These are phyloP conservation scores for Exobasidium rhododendri DNA, from an alignment of 1,284 basidiomycete species.

Conservation along the genomic window DNA sequence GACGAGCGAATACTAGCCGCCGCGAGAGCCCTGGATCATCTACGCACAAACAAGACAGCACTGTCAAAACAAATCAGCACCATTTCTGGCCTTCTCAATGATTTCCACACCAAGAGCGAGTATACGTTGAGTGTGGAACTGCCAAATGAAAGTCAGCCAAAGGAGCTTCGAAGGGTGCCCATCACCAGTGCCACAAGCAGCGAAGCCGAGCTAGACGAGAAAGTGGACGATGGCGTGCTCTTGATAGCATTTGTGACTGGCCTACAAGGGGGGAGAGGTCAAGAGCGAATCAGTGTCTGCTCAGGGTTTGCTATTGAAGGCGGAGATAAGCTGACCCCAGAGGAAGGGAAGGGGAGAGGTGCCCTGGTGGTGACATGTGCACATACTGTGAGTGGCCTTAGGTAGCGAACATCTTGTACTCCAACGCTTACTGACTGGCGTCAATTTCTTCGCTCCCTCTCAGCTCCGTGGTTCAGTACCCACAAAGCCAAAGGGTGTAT, in stretches of 20 bases:
- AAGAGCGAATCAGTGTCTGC: conserved; percentile 62
- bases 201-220: conserved; percentile 32
- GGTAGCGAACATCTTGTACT: no score
- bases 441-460: no score
- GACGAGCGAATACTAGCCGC: conserved; percentile 39
- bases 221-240: conserved; percentile 58
- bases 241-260: conserved; percentile 64
- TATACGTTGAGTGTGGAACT: conserved; percentile 38
- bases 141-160: conserved; percentile 45
- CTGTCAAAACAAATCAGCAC: not conserved
- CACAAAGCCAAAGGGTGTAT: not conserved
- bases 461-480: not conserved
- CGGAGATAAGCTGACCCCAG: conserved; percentile 22
- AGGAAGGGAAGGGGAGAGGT: conserved; percentile 44
- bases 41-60: not conserved
- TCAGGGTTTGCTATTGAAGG: conserved; percentile 64
- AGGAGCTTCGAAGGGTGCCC: conserved; percentile 28
- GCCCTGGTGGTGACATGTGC: conserved; percentile 64
- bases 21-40: conserved; percentile 21
- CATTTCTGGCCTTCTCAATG: not conserved
- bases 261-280: conserved; percentile 49
- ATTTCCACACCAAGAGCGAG: conserved; percentile 26
- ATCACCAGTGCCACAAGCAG: conserved; percentile 34
- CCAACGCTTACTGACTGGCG: no score
- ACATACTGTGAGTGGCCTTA: conserved; percentile 63